Evolutionary conservation across 2,329 filamentous ascomycete genomes (phyloP).

Genomic region (Ramularia endophylla): DNA sequence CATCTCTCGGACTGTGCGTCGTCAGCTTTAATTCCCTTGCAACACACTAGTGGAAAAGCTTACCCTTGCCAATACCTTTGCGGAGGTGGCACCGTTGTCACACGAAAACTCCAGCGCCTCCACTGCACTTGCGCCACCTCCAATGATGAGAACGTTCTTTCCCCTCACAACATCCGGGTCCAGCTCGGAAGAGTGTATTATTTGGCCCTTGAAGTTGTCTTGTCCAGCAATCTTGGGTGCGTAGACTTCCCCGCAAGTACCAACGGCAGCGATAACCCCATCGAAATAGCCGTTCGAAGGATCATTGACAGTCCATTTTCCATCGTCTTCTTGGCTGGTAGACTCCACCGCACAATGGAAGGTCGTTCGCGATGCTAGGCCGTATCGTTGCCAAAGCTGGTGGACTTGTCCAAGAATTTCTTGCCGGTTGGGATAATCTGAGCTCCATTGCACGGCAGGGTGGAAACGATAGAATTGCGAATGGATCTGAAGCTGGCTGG

Average conservation of each 20-base stretch:
- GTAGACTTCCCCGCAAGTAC: conserved; percentile 63
- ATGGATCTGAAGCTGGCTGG: conserved; percentile 75
- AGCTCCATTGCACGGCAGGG: conserved; percentile 66
- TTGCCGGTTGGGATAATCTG: conserved; percentile 67
- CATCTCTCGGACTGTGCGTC: conserved; percentile 35
- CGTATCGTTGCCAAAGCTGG: conserved; percentile 68
- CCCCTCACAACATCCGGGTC: conserved; percentile 65
- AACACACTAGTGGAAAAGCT: not conserved
- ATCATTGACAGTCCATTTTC: conserved; percentile 73
- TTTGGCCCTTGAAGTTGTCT: conserved; percentile 56
- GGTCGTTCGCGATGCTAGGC: conserved; percentile 60
- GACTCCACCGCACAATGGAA: conserved; percentile 66
- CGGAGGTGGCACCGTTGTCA: conserved; percentile 58
- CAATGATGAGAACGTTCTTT: conserved; percentile 72
- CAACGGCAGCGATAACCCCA: conserved; percentile 69
- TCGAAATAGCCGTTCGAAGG: conserved; percentile 66
- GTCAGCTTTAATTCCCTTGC: conserved; percentile 1
- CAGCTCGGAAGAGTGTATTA: conserved; percentile 71
- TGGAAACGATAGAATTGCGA: conserved; percentile 85
- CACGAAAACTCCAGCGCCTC: conserved; percentile 77
- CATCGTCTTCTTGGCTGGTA: conserved; percentile 61
- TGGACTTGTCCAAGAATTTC: conserved; percentile 69
- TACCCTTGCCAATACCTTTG: conserved; percentile 53
- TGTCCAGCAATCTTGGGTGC: conserved; percentile 56
- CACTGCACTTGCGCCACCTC: conserved; percentile 74